Conservation (phyloP, 768 basidiomycete species). For the Hydnum rufescens region DNA sequence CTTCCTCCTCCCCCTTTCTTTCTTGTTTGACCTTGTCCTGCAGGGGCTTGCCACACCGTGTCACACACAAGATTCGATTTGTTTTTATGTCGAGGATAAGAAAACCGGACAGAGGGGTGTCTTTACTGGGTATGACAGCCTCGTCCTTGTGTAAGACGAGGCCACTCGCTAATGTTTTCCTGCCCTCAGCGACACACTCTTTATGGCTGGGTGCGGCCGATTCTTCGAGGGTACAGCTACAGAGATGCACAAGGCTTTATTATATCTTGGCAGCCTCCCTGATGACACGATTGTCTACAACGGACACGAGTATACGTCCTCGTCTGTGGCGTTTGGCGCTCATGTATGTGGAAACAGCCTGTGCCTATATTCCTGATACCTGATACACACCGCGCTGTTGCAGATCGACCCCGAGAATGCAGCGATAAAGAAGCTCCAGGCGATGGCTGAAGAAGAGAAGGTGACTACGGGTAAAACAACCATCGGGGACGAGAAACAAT, state of each 20-base stretch:
- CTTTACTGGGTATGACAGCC: slow-evolving; percentile 56
- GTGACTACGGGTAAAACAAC: slow-evolving; percentile 67
- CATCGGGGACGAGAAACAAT: slow-evolving; percentile 81
- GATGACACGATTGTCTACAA: slow-evolving; percentile 63
- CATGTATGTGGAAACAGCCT: slow-evolving; percentile 8
- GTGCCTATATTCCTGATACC: neutral
- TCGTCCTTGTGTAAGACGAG: neutral
- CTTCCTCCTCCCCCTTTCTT: slow-evolving; percentile 21
- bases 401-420: slow-evolving; percentile 40
- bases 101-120: slow-evolving; percentile 41
- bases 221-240: slow-evolving; percentile 78
- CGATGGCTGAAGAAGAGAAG: slow-evolving; percentile 36
- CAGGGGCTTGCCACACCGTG: slow-evolving; percentile 77
- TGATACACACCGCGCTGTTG: neutral
- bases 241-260: slow-evolving; percentile 63
- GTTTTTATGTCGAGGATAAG: slow-evolving; percentile 53
- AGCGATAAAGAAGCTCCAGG: slow-evolving; percentile 36
- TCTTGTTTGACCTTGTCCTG: too few relatives aligned
- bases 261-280: slow-evolving; percentile 54
- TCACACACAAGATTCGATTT: slow-evolving; percentile 94
- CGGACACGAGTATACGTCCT: slow-evolving; percentile 82
- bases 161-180: neutral
- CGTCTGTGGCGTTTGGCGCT: slow-evolving; percentile 47
- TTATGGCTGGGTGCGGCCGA: slow-evolving; percentile 67
- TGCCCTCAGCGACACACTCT: slow-evolving; percentile 49